phyloP scores from a whole-genome alignment of 495 filamentous ascomycete species.

The Aspergillus homomorphus region DNA sequence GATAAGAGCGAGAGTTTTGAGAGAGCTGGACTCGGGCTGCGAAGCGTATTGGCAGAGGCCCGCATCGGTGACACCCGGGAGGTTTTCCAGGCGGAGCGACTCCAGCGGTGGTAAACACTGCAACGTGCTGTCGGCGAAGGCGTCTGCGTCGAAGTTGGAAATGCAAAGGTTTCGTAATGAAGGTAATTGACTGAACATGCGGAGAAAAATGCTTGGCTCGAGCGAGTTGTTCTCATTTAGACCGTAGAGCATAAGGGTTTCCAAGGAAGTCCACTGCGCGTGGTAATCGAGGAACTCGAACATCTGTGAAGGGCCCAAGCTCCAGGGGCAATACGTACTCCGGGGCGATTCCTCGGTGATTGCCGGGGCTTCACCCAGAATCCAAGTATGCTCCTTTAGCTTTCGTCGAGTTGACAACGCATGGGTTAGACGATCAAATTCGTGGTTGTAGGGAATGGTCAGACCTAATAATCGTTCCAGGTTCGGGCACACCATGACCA shows the following conservation, averaged over 20 bases:
- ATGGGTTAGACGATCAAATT: constrained; percentile 71
- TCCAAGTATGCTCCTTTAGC: constrained; percentile 78
- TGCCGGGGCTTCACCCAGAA: constrained; percentile 54
- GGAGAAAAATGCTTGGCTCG: constrained; percentile 64
- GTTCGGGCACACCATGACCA: constrained; percentile 86
- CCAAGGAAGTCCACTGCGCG: constrained; percentile 64
- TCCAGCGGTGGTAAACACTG: constrained; percentile 67
- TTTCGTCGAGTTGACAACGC: constrained; percentile 72
- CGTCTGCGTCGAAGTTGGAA: constrained; percentile 65
- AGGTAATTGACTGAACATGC: constrained; percentile 64
- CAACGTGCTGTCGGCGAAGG: constrained; percentile 70
- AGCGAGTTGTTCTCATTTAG: constrained; percentile 54
- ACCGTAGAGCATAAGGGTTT: constrained; percentile 73
- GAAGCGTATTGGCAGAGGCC: constrained; percentile 74
- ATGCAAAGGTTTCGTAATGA: constrained; percentile 70
- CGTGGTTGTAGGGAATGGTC: constrained; percentile 66
- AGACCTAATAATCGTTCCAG: constrained; percentile 72
- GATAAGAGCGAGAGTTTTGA: constrained; percentile 61
- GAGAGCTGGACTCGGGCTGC: constrained; percentile 49
- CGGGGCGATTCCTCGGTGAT: constrained; percentile 43
- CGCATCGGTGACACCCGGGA: constrained; percentile 71
- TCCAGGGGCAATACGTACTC: constrained; percentile 48
- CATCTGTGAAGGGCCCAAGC: constrained; percentile 58
- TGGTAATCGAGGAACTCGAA: constrained; percentile 70
- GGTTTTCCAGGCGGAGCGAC: constrained; percentile 70